Base-by-base conservation (phyloP, 1,284 basidiomycete genomes). In the Moesziomyces sp. region DNA sequence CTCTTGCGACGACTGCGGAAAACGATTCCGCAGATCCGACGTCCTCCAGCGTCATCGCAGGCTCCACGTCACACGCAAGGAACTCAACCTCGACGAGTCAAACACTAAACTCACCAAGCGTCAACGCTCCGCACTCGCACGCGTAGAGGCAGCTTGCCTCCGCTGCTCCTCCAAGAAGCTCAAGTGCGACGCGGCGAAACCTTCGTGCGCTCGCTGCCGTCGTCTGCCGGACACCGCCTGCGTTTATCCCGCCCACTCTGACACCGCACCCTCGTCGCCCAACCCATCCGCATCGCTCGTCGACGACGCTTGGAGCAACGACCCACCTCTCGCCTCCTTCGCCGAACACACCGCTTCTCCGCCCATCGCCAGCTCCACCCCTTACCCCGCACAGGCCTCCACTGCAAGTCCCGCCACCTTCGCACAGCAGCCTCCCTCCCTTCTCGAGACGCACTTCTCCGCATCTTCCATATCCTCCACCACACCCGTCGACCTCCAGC, bases 151-250 rank as follows among this genome's bases (percentile, higher is more conserved):
- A 13, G 61, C 61, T 23, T 64, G 61, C 28, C 46, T 54, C 1
- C 45, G 46, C 5, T 64, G 61, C 61, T 58, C 61, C 9, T 53
- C 50, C 40, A 52, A 57, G 33, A 64, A 58, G 42, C 61, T 64
- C 46, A 64, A 64, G 46, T 64, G 61, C 44, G 55, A 58, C 19
- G 61, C 54, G 19, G 24, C 6, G 2, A 53, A 40, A 18, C 61
- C 61, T 19, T 52, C 61, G 16, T 64, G 61, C 40, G 57, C 61
- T 1, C 61, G 61, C 21, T 64, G 61, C 24, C 21, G 35, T 6
- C 55, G 55, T 26, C 30, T 49, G 16, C 26, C 61, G 10, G 55
- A 14, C 46, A 38, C 21, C 26, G 4, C 21, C 13, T 64, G 61
- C 50, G 24, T 49, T 14, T 64, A 64, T 49, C 49, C 61, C 8